Conservation (phyloP, 768 basidiomycete genomes). For the Lentinula aciculospora region DNA sequence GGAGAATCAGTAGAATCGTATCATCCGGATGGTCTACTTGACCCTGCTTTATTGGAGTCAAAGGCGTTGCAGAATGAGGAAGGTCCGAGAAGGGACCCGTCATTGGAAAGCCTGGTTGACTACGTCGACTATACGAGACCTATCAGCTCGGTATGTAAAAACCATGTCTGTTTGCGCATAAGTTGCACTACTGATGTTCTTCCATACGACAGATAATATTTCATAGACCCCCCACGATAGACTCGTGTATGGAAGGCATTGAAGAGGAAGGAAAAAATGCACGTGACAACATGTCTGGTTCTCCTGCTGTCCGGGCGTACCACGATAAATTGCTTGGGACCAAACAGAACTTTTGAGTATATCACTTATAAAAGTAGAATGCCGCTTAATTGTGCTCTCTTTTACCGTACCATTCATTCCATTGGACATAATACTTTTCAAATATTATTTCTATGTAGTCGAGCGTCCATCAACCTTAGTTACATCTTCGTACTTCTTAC, state of each 20-base stretch:
- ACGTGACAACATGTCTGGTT: background rate
- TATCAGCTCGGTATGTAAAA: constrained; percentile 1
- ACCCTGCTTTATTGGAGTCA: background rate
- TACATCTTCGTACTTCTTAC: no score
- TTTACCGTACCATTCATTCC: no score
- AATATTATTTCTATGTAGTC: no score
- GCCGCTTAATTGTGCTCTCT: no score
- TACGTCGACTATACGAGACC: constrained; percentile 6
- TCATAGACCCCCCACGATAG: background rate
- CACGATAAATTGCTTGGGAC: background rate
- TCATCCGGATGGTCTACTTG: background rate
- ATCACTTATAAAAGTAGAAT: no score
- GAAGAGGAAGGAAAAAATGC: background rate
- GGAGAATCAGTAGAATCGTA: constrained; percentile 4
- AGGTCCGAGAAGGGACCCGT: background rate
- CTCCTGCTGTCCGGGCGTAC: background rate
- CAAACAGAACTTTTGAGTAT: background rate
- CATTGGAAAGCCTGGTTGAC: background rate
- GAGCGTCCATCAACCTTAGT: no score
- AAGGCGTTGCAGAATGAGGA: background rate
- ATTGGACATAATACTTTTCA: no score
- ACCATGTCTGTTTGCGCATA: background rate
- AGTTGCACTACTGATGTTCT: background rate
- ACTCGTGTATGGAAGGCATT: background rate
- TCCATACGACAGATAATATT: background rate